A percentile compares a stretch with the other conserved stretches of the same genome.
Evolutionary conservation across 202 grass and related monocot genomes (phyloP).

Genomic region (Zoysia matrella): DNA sequence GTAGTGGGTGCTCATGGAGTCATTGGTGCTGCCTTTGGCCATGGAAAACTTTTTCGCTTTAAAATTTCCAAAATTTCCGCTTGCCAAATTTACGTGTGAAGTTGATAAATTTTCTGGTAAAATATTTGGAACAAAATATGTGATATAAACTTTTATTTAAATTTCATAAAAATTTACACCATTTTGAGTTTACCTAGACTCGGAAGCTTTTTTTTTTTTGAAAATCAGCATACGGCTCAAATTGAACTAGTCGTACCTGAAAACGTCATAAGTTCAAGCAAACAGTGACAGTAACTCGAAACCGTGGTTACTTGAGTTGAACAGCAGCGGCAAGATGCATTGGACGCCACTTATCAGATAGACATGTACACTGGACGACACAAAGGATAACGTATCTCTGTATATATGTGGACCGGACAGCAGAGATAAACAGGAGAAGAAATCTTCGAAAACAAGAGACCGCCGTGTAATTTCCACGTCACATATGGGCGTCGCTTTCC

Average conservation of each 20-base stretch:
- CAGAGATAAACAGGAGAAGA: not conserved
- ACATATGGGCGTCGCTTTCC: not conserved
- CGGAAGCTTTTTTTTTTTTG: too few species aligned
- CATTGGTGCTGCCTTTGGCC: not conserved
- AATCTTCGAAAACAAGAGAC: not conserved
- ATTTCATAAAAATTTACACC: too few species aligned
- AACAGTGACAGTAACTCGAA: not conserved
- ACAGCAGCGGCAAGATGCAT: not conserved
- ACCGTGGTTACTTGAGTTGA: not conserved
- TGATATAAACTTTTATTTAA: too few species aligned
- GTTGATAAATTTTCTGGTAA: too few species aligned
- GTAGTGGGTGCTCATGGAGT: slow-evolving; percentile 16
- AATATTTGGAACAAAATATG: too few species aligned
- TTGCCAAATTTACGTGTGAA: too few species aligned
- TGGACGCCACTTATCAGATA: not conserved
- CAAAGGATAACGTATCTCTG: not conserved
- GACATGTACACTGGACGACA: not conserved
- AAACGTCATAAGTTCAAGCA: not conserved
- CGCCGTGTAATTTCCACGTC: slow-evolving; percentile 26
- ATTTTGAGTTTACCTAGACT: too few species aligned
- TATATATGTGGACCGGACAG: not conserved
- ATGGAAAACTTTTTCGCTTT: not conserved
- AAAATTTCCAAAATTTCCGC: too few species aligned
- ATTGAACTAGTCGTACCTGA: not conserved
- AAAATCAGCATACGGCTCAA: not conserved